phyloP scores from a whole-genome alignment of 345 rosid species.

The Moricandia moricandioides region DNA sequence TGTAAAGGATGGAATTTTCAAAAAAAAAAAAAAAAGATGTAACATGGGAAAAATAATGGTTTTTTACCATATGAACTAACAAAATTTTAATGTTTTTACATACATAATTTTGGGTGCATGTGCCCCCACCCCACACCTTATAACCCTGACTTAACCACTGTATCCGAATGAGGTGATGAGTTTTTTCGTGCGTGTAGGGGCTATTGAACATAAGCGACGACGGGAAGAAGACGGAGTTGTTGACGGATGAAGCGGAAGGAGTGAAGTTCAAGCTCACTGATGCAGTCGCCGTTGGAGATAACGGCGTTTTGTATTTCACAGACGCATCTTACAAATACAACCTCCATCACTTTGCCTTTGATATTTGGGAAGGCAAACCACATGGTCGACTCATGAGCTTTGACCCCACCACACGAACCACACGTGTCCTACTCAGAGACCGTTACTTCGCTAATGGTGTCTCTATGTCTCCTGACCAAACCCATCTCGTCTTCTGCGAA shows the following conservation, averaged over 20 bases:
- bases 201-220: slow-evolving; percentile 49
- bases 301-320: slow-evolving; percentile 70
- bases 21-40: too few relatives aligned
- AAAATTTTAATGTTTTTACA: neutral
- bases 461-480: slow-evolving; percentile 56
- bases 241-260: slow-evolving; percentile 68
- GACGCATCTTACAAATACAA: slow-evolving; percentile 65
- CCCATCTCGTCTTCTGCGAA: slow-evolving; percentile 61
- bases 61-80: neutral
- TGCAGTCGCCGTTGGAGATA: slow-evolving; percentile 53
- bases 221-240: slow-evolving; percentile 43
- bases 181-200: slow-evolving; percentile 45
- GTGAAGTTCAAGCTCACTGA: slow-evolving; percentile 59
- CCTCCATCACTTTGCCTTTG: slow-evolving; percentile 26
- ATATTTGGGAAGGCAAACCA: slow-evolving; percentile 61
- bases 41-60: neutral
- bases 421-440: slow-evolving; percentile 45
- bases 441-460: slow-evolving; percentile 80
- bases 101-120: neutral
- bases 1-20: too few relatives aligned
- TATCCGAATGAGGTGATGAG: neutral
- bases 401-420: slow-evolving; percentile 49
- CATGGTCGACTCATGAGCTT: slow-evolving; percentile 64
- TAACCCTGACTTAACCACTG: neutral
- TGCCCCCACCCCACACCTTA: neutral